Percentiles rank a stretch among this genome's conserved stretches.
Conservation (phyloP, 1,284 basidiomycete species). For the Tilletia walkeri region DNA sequence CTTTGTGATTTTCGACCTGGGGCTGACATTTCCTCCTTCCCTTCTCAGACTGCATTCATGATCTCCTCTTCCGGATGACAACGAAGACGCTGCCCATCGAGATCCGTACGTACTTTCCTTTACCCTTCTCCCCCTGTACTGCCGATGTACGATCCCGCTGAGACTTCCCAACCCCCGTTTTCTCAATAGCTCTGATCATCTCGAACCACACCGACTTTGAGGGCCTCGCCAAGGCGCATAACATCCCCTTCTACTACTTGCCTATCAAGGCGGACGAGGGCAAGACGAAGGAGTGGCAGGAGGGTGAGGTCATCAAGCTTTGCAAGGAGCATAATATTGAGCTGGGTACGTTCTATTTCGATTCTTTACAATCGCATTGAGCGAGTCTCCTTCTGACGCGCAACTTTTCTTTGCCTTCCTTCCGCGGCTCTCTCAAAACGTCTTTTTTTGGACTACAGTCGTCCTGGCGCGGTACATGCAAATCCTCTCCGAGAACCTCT, state of each 20-base stretch:
- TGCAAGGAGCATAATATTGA: slow-evolving; percentile 48
- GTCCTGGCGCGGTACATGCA: slow-evolving; percentile 54
- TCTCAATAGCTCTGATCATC: slow-evolving; percentile 39
- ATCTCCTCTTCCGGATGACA: slow-evolving; percentile 49
- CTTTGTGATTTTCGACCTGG: background rate
- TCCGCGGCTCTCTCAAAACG: too few relatives aligned
- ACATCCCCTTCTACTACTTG: slow-evolving; percentile 53
- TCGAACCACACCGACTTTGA: slow-evolving; percentile 52
- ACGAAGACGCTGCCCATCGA: slow-evolving; percentile 43
- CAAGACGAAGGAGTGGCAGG: slow-evolving; percentile 53
- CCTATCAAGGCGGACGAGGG: slow-evolving; percentile 44
- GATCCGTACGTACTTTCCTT: slow-evolving; percentile 21
- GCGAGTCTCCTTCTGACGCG: too few relatives aligned
- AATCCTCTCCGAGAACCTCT: slow-evolving; percentile 46
- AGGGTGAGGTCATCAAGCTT: slow-evolving; percentile 48
- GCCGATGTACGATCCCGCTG: slow-evolving; percentile 19
- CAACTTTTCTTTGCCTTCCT: background rate
- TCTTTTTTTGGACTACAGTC: slow-evolving; percentile 23
- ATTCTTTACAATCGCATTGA: too few relatives aligned
- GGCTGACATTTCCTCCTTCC: background rate
- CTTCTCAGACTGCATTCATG: slow-evolving; percentile 46
- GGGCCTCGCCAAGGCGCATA: slow-evolving; percentile 44
- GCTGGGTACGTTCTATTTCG: slow-evolving; percentile 22
- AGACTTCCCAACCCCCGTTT: background rate
- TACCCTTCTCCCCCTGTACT: slow-evolving; percentile 9